Evolutionary conservation across 1,284 basidiomycete genomes (phyloP), one percentile per base, ranked within the genome.

Genomic region (Puccinia sorghi): DNA sequence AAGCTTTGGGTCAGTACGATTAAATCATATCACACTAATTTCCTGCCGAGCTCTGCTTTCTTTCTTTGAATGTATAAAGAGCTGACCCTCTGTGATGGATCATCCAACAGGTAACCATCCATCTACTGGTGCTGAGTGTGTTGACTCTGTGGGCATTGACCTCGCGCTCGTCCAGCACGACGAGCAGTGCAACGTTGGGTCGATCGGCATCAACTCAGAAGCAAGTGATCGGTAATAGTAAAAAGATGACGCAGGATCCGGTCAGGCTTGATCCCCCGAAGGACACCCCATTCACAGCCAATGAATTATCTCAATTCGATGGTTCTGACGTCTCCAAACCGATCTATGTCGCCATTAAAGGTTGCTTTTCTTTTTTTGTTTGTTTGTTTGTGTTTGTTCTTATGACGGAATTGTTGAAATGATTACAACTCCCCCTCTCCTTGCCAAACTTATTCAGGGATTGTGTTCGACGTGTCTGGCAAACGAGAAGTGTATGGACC

Each of bases 281-380:
- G 83, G 87, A 92, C 82, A 90, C 92, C 83, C 90, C 90, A 0
- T 90, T 89, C 85, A 92, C 90, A 0, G 86, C 88, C 25, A 89
- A 89, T 79, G 86, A 91, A 82, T 87, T 96, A 80, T 89, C 87
- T 76, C 82, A 87, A 82, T 94, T 86, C 83, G 89, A 94, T 84
- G 93, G 93, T 12, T 86, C 87, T 0, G 88, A 90, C 80, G 82
- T 86, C 0, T 82, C 84, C 52, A 89, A 89, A 83, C 91, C 92
- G 0, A 92, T 96, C 74, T 93, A 92, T 81, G 92, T 96, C 50
- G 90, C 92, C 63, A 93, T 95, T 84, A 96, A 94, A 87, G 92
- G 92, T 90, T 50, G 46, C 48, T 48, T 43, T 46, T 32, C 12
- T 41, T 39, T 48, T 17, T 66, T 77, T 41, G 57, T 17, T 32